A percentile compares a stretch with the other conserved stretches of the same genome.
These are phyloP conservation scores for Wickerhamomyces chambardii DNA, from an alignment of 805 yeast genomes.

Conservation along the genomic window DNA sequence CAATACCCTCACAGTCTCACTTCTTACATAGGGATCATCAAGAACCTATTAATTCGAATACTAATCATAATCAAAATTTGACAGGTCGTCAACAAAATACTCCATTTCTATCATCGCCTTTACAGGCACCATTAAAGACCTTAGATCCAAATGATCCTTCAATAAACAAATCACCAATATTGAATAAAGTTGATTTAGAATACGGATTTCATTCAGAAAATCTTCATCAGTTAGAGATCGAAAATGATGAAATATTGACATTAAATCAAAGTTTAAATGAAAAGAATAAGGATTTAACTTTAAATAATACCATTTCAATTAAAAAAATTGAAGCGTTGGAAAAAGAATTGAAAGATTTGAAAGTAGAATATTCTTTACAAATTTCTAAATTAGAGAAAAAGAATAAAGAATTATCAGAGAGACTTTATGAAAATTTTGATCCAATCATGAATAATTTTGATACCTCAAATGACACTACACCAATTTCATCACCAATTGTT, in stretches of 20 bases:
- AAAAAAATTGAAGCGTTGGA: no score
- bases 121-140: not conserved
- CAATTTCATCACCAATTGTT: slow-evolving; percentile 1
- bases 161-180: slow-evolving; percentile 6
- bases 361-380: no score
- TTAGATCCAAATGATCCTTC: not conserved
- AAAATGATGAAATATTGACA: slow-evolving; percentile 1
- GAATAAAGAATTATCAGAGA: no score
- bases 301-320: no score
- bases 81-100: no score
- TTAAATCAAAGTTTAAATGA: slow-evolving; percentile 5
- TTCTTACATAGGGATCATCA: not conserved
- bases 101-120: not conserved
- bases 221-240: slow-evolving; percentile 5
- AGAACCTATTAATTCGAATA: no score
- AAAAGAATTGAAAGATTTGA: no score
- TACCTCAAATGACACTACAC: not conserved
- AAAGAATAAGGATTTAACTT: not conserved
- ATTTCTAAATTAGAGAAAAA: no score
- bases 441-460: no score
- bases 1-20: no score
- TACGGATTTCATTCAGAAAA: slow-evolving; percentile 1
- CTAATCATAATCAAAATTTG: no score
- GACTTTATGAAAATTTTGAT: no score
- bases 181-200: slow-evolving; percentile 7